Conservation (phyloP, 768 basidiomycete genomes). For the Suillus paluster region DNA sequence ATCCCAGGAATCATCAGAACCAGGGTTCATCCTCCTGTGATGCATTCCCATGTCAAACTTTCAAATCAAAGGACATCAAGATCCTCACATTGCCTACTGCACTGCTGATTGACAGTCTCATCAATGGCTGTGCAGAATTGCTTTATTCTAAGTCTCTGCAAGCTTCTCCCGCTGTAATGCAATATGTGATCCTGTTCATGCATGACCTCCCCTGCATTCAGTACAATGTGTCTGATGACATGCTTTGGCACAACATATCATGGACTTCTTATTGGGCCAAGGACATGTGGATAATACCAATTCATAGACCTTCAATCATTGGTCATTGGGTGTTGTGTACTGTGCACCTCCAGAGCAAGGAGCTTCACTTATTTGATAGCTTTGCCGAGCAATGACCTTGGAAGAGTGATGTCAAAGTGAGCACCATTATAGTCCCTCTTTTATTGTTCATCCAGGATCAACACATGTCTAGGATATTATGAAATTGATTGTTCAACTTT, state of each 20-base stretch:
- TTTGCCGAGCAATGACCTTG: slow-evolving; percentile 15
- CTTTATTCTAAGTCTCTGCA: slow-evolving; percentile 2
- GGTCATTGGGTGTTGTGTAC: slow-evolving; percentile 39
- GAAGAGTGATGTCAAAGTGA: slow-evolving; percentile 9
- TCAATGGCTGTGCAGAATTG: slow-evolving; percentile 11
- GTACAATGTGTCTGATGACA: slow-evolving; percentile 1
- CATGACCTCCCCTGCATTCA: slow-evolving; percentile 3
- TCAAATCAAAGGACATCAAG: slow-evolving; percentile 3
- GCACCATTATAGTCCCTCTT: too few relatives aligned
- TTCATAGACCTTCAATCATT: slow-evolving; percentile 26
- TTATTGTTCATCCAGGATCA: too few relatives aligned
- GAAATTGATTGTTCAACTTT: too few relatives aligned
- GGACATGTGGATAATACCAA: slow-evolving; percentile 39
- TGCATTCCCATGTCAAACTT: too few relatives aligned
- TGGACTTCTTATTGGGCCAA: slow-evolving; percentile 32
- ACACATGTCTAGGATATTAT: too few relatives aligned
- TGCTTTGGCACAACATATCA: slow-evolving; percentile 24
- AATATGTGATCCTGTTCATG: slow-evolving; percentile 10
- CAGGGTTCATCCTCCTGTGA: too few relatives aligned
- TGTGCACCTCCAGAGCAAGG: slow-evolving; percentile 9
- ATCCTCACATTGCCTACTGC: slow-evolving; percentile 7
- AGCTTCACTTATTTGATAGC: slow-evolving; percentile 39
- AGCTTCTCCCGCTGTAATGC: background rate
- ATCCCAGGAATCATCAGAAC: too few relatives aligned
- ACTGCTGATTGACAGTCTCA: slow-evolving; percentile 8